Percentiles rank a stretch among this genome's conserved stretches.
phyloP scores from a whole-genome alignment of 768 basidiomycete species.

The Tephrocybe sp. region DNA sequence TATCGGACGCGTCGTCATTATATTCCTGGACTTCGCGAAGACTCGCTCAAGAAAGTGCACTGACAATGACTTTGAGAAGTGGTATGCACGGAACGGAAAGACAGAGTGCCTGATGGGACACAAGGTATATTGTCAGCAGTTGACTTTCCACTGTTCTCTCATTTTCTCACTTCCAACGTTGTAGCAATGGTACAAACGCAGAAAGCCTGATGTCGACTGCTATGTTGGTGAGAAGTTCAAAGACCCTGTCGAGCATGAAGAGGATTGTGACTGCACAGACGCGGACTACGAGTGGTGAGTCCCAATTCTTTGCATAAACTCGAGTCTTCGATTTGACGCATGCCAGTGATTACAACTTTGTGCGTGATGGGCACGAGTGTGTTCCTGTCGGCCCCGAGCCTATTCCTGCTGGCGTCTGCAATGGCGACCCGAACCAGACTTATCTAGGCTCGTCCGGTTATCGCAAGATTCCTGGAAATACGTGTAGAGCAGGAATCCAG shows the following conservation, averaged over 20 bases:
- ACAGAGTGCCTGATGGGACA: constrained; percentile 92
- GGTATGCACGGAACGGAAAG: constrained; percentile 74
- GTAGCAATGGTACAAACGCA: constrained; percentile 92
- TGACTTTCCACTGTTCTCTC: neutral
- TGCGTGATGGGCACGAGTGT: constrained; percentile 74
- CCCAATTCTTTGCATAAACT: neutral
- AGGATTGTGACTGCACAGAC: constrained; percentile 79
- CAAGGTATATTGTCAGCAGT: constrained; percentile 51
- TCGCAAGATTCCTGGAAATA: constrained; percentile 90
- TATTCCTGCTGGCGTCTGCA: constrained; percentile 76
- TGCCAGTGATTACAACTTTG: constrained; percentile 84
- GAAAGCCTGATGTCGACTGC: constrained; percentile 82
- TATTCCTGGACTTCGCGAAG: constrained; percentile 82
- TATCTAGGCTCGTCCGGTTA: constrained; percentile 93
- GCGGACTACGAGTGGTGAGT: constrained; percentile 91
- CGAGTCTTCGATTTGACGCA: neutral
- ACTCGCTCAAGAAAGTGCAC: constrained; percentile 69
- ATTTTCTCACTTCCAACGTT: neutral
- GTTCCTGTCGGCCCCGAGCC: constrained; percentile 86
- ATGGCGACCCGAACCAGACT: constrained; percentile 47
- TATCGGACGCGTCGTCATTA: constrained; percentile 62
- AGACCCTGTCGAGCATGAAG: constrained; percentile 84
- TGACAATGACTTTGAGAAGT: constrained; percentile 76
- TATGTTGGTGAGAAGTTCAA: constrained; percentile 89
- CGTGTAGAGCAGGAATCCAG: constrained; percentile 68